Base-by-base conservation (phyloP, 345 rosid species). In the Balakata baccata region DNA sequence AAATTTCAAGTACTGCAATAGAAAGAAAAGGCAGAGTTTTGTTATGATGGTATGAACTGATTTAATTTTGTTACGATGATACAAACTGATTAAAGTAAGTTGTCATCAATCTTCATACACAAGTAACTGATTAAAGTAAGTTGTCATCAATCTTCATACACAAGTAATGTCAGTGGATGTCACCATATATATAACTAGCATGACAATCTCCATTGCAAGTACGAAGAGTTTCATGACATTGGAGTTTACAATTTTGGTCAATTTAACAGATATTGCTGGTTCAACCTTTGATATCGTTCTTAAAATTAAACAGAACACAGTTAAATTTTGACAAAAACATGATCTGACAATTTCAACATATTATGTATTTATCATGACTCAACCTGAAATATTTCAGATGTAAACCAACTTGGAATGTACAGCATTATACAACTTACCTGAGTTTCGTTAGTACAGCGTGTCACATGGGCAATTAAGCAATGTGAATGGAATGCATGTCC, bases 401-500 rank as follows among this genome's bases (percentile, higher is more conserved):
- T 50, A 50, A 38, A 43, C 11, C 37, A n/a, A 22, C 64, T 75
- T 75, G 64, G 53, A 41, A 29, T 3, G 41, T 47, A 47, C 7
- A 73, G 67, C 11, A 45, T 34, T 62, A 46, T 29, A 17, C 57
- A 66, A 70, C 87, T 82, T 68, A 88, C 94, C 78, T 85, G 90
- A 73, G 82, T 70, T 80, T 78, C 88, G 56, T 69, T 79, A 18
- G 90, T 85, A 73, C 86, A 88, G 38, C 86, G 86, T 7, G 90
- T 90, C 63, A 90, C 89, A 34, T 90, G 95, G 34, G 99, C 91
- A 79, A 95, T 89, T 77, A 92, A 74, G 84, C 98, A 92, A 64
- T 89, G 89, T 12, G 97, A 83, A 78, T 95, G 98, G 82, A 95
- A 95, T 53, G 98, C 85, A 71, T 95, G 98, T 14, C 97, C 93